Percentiles rank a stretch among this genome's conserved stretches.
Conservation (phyloP, 768 basidiomycete species). For the Lactarius evosmus region DNA sequence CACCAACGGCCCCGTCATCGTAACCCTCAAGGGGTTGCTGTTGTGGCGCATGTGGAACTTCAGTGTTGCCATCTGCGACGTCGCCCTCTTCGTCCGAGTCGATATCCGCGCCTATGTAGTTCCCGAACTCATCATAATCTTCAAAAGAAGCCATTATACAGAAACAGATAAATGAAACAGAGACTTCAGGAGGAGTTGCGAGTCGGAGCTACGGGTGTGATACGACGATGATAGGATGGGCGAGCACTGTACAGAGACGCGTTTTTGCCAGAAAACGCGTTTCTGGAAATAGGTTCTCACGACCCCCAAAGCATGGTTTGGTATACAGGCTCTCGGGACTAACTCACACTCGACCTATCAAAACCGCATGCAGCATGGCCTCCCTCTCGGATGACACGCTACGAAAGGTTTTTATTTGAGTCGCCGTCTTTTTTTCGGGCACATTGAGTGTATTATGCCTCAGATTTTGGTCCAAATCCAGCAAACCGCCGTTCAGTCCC, state of each 20-base stretch:
- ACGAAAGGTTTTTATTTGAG: slow-evolving; percentile 52
- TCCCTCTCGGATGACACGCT: slow-evolving; percentile 67
- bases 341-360: background rate
- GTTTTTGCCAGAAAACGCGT: slow-evolving; percentile 14
- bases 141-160: slow-evolving; percentile 54
- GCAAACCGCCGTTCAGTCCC: slow-evolving; percentile 83
- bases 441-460: slow-evolving; percentile 5
- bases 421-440: background rate
- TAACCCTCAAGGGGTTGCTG: slow-evolving; percentile 73
- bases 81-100: slow-evolving; percentile 82
- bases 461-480: slow-evolving; percentile 94
- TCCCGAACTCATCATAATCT: slow-evolving; percentile 93
- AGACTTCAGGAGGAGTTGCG: background rate
- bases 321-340: too few relatives aligned
- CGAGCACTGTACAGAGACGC: background rate
- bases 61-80: slow-evolving; percentile 47
- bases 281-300: slow-evolving; percentile 18
- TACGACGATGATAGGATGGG: background rate
- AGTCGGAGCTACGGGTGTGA: slow-evolving; percentile 1
- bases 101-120: slow-evolving; percentile 94
- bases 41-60: slow-evolving; percentile 37
- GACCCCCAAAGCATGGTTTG: background rate
- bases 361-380: slow-evolving; percentile 30
- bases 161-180: background rate
- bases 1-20: slow-evolving; percentile 59